These are phyloP conservation scores for Hamigera avellanea DNA, from an alignment of 495 filamentous ascomycete species.

Conservation along the genomic window DNA sequence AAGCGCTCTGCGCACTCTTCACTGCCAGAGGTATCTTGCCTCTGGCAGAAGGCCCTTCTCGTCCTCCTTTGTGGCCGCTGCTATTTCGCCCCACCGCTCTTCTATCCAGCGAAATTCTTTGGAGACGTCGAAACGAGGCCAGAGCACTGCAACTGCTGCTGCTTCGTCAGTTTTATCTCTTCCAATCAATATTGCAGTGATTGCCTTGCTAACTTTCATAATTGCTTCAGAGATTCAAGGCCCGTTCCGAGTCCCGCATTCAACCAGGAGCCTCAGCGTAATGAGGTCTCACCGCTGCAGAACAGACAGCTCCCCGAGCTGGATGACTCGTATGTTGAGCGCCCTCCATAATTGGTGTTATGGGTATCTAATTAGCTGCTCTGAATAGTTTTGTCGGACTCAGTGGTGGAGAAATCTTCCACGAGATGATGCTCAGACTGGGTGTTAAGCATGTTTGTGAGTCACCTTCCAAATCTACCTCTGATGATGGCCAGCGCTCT, in stretches of 20 bases:
- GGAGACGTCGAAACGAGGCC: conserved; percentile 27
- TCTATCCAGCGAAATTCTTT: conserved; percentile 22
- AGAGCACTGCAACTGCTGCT: conserved; percentile 37
- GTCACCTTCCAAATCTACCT: conserved; percentile 20
- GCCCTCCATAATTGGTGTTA: neutral
- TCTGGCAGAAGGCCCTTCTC: conserved; percentile 30
- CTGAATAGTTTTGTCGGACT: conserved; percentile 76
- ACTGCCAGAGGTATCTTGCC: conserved; percentile 28
- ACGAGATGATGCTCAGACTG: conserved; percentile 96
- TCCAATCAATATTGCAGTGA: neutral
- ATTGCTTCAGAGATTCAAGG: conserved; percentile 26
- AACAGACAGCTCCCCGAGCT: conserved; percentile 49
- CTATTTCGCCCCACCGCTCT: conserved; percentile 35
- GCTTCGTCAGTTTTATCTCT: conserved; percentile 29
- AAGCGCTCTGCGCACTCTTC: conserved; percentile 33
- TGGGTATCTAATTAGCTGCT: neutral
- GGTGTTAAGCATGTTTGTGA: conserved; percentile 84
- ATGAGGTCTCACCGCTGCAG: conserved; percentile 62
- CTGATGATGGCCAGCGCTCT: neutral
- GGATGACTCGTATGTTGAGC: conserved; percentile 51
- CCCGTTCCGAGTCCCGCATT: conserved; percentile 60
- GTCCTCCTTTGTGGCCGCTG: conserved; percentile 27
- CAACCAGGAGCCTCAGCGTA: conserved; percentile 47
- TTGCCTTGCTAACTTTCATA: conserved; percentile 5
- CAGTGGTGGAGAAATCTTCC: conserved; percentile 93